Evolutionary conservation across 192 early-diverging fungal genomes (phyloP), one percentile per base, ranked within the genome.

Genomic region (Linnemannia exigua): DNA sequence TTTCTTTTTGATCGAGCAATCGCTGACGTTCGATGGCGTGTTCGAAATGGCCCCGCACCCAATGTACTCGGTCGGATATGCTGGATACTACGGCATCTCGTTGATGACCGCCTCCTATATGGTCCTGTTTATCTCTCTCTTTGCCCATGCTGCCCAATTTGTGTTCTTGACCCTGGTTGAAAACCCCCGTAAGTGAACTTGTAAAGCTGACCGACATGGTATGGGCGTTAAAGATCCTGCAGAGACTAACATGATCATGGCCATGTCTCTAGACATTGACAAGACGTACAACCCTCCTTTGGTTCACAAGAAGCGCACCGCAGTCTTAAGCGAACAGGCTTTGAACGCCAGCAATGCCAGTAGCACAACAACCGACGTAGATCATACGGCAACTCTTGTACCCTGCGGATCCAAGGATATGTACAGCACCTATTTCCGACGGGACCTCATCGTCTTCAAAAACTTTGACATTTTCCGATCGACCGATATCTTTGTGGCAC

Each of bases 41-140:
- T 98, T 98, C 90, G 97, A 98, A 82, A 95, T 97, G 94, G 97
- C 96, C 0, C 98, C 98, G 44, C 98, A 99, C 81, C 98, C 98
- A 5, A 99, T 99, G 98, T 99, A 99, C 88, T 98, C 97, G n/a
- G 95, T 99, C 48, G 98, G 98, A 11, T 99, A 99, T 85, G 93
- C 95, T 54, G 97, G 98, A 25, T 99, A 97, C 90, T 99, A 99
- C 87, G 98, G 97, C 31, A 90, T 95, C 4, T 95, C 97, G 25
- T 86, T 99, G 58, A 97, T 99, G 77, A 94, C 95, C 31, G 96
- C 97, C 38, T 95, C 93, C 71, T 97, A 98, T 85, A 96, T 92
- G 58, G 97, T 99, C 2, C 91, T 99, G 41, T 98, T 96, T 79
- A 94, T 95, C 50, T 95, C 94, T 37, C 89, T 99, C 58, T 94